Base-by-base conservation (phyloP, 1,284 basidiomycete species). In the Leucoagaricus sp. region DNA sequence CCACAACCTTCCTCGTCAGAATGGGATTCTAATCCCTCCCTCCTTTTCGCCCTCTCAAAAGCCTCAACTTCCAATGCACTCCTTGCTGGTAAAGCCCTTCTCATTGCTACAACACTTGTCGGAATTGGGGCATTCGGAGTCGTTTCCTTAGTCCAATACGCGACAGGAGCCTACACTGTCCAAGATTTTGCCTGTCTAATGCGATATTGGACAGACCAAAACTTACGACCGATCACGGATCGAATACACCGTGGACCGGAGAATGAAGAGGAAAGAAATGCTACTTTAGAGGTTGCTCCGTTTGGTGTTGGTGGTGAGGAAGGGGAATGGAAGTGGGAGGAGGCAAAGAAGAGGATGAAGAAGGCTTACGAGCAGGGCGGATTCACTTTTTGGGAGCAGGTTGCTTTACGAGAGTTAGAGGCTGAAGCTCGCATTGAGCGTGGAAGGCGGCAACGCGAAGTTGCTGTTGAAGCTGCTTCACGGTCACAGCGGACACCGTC, bases 281-380 rank as follows among this genome's bases (percentile, higher is more conserved):
- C 57, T 1, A 45, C 59, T 1, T 56, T 63, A 8, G 46, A 51
- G 12, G 26, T 60, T 5, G 49, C 57, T 1, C 56, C 62, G 7
- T 59, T 55, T 6, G 54, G 40, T 17, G 17, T 47, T 17, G 61
- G 61, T 7, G 40, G 53, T 3, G 60, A 63, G 15, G 64, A 64
- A 7, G 62, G 69, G 4, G 84, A 82, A 82, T 76, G 66, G 12
- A 83, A 76, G 80, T 68, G 75, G 2, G 80, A 76, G 0, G 79
- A 82, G 0, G 74, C 86, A n/a, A n/a, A n/a, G 61, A 64, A 75
- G 40, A 73, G 85, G 15, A 66, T 89, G 12, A 68, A 71, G 41
- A 72, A 66, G 5, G 84, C 83, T 0, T 89, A 80, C 61, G 80
- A 85, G 6, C 67, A 76, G 26, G 83, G 80, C 8, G 85, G 86